Evolutionary conservation across 805 yeast species (phyloP).

Genomic region (Nakazawaea pomicola): DNA sequence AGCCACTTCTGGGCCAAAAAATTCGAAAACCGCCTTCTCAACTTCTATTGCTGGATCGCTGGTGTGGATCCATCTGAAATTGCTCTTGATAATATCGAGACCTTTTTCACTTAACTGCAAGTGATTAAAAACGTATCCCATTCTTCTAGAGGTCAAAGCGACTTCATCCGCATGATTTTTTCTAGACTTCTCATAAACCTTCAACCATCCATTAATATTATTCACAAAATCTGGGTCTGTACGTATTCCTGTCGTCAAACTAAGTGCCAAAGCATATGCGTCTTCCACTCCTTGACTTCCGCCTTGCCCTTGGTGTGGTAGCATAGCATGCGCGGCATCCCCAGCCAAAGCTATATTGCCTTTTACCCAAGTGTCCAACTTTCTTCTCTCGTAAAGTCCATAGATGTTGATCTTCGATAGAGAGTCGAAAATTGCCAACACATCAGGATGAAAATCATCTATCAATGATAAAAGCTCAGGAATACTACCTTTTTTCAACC

Average conservation of each 20-base stretch:
- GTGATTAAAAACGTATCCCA: neutral
- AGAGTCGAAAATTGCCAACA: neutral
- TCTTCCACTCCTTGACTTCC: conserved; percentile 9
- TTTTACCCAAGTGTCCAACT: conserved; percentile 2
- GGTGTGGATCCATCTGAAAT: neutral
- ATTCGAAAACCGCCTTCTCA: neutral
- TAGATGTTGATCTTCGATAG: conserved; percentile 1
- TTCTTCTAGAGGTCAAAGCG: neutral
- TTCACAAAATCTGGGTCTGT: neutral
- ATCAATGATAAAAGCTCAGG: neutral
- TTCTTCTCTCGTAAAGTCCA: conserved; percentile 3
- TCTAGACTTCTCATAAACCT: neutral
- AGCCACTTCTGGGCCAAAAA: neutral
- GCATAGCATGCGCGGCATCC: conserved; percentile 7
- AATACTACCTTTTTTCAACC: conserved; percentile 2
- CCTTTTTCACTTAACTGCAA: neutral
- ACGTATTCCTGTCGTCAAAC: neutral
- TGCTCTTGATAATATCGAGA: neutral
- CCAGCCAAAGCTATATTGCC: conserved; percentile 7
- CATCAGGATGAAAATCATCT: conserved; percentile 1
- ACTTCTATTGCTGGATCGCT: neutral
- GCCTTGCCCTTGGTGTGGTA: conserved; percentile 9
- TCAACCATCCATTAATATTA: neutral
- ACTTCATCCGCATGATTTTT: neutral
- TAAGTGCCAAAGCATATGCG: conserved; percentile 5